phyloP scores from a whole-genome alignment of 1,139 yeast genomes.

The Blastobotrys buckinghamii region DNA sequence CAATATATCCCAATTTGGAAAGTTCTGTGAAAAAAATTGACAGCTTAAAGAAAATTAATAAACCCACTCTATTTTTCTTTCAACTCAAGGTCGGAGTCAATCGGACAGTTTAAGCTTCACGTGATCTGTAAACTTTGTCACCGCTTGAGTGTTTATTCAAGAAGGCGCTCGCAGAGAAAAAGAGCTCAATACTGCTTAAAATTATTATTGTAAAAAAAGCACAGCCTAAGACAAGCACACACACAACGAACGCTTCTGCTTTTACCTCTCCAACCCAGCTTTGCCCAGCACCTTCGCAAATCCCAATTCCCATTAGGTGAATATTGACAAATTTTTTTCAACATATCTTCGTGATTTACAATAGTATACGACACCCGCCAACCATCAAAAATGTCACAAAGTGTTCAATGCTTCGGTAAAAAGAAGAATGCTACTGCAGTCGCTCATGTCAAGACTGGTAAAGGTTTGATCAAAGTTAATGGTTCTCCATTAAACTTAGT shows the following conservation, averaged over 20 bases:
- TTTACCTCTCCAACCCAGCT: too few species aligned
- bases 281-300: background rate
- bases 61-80: background rate
- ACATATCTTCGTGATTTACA: background rate
- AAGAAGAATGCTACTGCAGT: conserved; percentile 99
- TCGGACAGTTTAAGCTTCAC: background rate
- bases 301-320: background rate
- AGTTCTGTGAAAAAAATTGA: too few species aligned
- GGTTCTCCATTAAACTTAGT: conserved; percentile 99
- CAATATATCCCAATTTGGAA: too few species aligned
- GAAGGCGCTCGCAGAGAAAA: too few species aligned
- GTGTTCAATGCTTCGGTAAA: conserved; percentile 89
- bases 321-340: background rate
- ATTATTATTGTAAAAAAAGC: too few species aligned
- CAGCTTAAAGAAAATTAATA: too few species aligned
- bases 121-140: background rate
- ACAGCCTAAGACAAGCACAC: too few species aligned
- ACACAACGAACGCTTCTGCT: too few species aligned
- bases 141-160: too few species aligned
- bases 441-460: conserved; percentile 99
- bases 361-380: conserved; percentile 8
- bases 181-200: too few species aligned
- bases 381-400: conserved; percentile 13
- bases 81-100: background rate
- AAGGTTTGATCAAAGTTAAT: conserved; percentile 98